Evolutionary conservation across 139 green algal genomes (phyloP).

Genomic region (Chlorella vulgaris): DNA sequence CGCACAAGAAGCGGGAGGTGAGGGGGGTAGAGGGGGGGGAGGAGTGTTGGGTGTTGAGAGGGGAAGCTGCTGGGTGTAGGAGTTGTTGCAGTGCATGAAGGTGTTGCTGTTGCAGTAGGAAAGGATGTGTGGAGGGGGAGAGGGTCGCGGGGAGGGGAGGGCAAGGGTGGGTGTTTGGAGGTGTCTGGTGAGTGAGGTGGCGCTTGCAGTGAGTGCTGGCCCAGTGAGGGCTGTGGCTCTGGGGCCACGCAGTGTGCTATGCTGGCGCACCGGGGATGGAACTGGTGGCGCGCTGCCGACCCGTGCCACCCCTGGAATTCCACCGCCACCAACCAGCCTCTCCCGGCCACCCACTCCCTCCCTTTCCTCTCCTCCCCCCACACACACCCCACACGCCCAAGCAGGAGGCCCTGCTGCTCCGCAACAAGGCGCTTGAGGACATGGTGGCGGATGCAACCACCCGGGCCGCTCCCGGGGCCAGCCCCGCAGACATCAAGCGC

Average conservation of each 20-base stretch:
- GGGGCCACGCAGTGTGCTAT: no score
- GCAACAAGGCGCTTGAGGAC: constrained; percentile 38
- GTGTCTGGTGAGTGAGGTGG: no score
- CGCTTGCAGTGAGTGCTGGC: no score
- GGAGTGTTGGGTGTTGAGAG: no score
- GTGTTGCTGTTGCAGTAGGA: no score
- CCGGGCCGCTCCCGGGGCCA: neutral
- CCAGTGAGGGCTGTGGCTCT: no score
- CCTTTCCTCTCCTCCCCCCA: neutral
- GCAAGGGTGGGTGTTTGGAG: no score
- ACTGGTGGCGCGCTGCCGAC: no score
- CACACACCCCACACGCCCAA: neutral
- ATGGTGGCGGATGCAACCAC: constrained; percentile 48
- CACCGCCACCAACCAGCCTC: neutral
- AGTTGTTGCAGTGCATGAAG: neutral
- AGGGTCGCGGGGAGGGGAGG: no score
- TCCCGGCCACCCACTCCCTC: no score
- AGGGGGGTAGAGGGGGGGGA: neutral
- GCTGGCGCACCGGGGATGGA: no score
- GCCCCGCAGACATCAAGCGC: constrained; percentile 18
- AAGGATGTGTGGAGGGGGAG: no score
- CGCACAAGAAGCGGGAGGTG: constrained; percentile 17
- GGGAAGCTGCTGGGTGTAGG: neutral
- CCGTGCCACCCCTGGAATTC: neutral
- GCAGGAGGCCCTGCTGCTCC: constrained; percentile 32